Base-by-base conservation (phyloP, 1,284 basidiomycete species). In the Mycena sp. region DNA sequence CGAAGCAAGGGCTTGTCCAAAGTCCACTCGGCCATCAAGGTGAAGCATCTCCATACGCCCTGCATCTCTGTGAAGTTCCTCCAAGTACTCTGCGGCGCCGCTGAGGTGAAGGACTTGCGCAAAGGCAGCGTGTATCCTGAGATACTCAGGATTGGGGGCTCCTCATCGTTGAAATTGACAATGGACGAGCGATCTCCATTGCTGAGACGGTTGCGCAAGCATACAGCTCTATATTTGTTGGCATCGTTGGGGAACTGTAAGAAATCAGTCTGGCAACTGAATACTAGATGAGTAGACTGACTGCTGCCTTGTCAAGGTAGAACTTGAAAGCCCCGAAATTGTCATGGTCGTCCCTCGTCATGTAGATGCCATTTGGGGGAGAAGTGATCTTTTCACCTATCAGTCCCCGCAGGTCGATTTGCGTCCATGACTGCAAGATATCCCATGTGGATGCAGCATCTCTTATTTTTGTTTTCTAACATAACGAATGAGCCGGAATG, bases 161-260 rank as follows among this genome's bases (percentile, higher is more conserved):
- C 54, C 25, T 37, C 23, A n/a, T 48, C 44, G 2, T 48, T 56
- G 54, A 56, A 56, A 2, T 26, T 11, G 54, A 56, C 54, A 48
- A 48, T 48, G 21, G 54, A 56, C 35, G 43, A 63, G 40, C 2
- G 66, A 64, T 38, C 38, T 19, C 53, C 53, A 45, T 37, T 55
- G 16, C 54, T 56, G 23, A 56, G 54, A 19, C 54, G 54, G n/a
- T 17, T 16, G 3, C 54, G 44, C 11, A 56, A 35, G 44, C 54
- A 56, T 38, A 46, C 44, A 40, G 54, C 44, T 26, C 25, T 26
- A 35, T 46, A 56, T 48, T 56, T 56, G 44, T 56, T 56, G 25
- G 21, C 35, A 46, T 48, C 54, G 35, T 56, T 48, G 17, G 54
- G 54, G 35, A 56, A 56, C 54, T 56, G 23, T 26, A 16, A 43